A percentile compares a stretch with the other conserved stretches of the same genome.
These are phyloP conservation scores for Claviceps fusiformis DNA, from an alignment of 2,329 filamentous ascomycete genomes.

Conservation along the genomic window DNA sequence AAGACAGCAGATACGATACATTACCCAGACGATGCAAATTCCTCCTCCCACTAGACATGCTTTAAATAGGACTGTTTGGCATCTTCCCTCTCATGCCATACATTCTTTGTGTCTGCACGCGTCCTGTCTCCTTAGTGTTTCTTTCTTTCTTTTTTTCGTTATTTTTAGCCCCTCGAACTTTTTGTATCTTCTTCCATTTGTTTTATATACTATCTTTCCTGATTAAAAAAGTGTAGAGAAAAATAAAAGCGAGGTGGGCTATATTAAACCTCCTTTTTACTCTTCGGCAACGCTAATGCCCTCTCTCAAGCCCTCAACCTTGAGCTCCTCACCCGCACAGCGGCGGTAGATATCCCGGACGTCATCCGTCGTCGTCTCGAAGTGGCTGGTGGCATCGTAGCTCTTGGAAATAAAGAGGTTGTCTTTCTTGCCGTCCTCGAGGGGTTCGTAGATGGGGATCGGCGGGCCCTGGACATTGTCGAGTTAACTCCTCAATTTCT, in stretches of 20 bases:
- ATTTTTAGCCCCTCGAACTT: neutral
- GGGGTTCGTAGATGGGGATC: conserved; percentile 86
- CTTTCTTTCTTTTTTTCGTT: neutral
- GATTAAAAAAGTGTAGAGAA: neutral
- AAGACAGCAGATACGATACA: conserved; percentile 1
- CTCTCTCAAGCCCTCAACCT: conserved; percentile 77
- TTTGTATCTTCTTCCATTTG: neutral
- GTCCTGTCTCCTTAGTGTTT: neutral
- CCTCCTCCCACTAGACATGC: neutral
- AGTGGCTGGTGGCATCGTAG: conserved; percentile 96
- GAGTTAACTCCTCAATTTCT: neutral
- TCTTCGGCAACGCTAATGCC: conserved; percentile 61
- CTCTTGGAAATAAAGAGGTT: conserved; percentile 97
- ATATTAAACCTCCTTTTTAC: conserved; percentile 19
- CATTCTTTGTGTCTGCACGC: neutral
- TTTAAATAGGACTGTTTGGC: neutral
- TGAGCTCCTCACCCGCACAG: conserved; percentile 69
- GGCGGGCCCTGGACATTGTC: conserved; percentile 46
- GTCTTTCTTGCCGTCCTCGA: conserved; percentile 69
- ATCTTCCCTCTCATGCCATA: neutral
- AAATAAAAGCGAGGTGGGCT: neutral
- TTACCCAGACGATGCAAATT: conserved; percentile 3
- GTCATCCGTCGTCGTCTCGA: conserved; percentile 84
- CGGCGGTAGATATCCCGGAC: conserved; percentile 87
- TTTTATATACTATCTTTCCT: neutral